phyloP scores from a whole-genome alignment of 495 filamentous ascomycete species.

The Filosporella fistucella region DNA sequence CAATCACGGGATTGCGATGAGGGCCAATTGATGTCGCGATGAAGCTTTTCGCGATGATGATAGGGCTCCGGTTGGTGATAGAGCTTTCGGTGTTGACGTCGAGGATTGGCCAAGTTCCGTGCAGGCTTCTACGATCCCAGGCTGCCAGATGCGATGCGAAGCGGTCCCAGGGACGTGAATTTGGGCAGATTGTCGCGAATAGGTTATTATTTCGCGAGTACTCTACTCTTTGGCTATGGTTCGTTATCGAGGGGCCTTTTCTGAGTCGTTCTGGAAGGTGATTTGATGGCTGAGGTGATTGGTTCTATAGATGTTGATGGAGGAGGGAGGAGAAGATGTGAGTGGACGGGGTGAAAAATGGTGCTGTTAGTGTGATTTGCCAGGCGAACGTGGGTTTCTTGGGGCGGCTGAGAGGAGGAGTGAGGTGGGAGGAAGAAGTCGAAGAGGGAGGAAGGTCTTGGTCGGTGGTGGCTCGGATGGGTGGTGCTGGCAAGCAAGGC shows the following conservation, averaged over 20 bases:
- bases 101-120: constrained; percentile 20
- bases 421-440: background rate
- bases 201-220: constrained; percentile 1
- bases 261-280: constrained; percentile 5
- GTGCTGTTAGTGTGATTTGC: background rate
- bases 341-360: constrained; percentile 3
- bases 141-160: constrained; percentile 5
- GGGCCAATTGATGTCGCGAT: constrained; percentile 19
- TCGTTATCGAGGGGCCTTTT: constrained; percentile 11
- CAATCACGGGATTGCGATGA: constrained; percentile 22
- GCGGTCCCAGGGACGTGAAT: background rate
- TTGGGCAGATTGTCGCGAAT: background rate
- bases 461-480: background rate
- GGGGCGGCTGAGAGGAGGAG: background rate
- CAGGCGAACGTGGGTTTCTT: background rate
- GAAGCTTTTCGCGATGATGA: constrained; percentile 19
- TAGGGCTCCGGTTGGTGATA: constrained; percentile 18
- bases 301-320: constrained; percentile 5
- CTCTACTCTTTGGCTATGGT: background rate
- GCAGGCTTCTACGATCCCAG: constrained; percentile 1
- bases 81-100: constrained; percentile 7
- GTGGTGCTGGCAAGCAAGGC: background rate
- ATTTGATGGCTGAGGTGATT: constrained; percentile 15
- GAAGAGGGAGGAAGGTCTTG: background rate
- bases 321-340: constrained; percentile 5